These are phyloP conservation scores for Trifolium repens DNA, from an alignment of 306 rosid species.

Conservation along the genomic window DNA sequence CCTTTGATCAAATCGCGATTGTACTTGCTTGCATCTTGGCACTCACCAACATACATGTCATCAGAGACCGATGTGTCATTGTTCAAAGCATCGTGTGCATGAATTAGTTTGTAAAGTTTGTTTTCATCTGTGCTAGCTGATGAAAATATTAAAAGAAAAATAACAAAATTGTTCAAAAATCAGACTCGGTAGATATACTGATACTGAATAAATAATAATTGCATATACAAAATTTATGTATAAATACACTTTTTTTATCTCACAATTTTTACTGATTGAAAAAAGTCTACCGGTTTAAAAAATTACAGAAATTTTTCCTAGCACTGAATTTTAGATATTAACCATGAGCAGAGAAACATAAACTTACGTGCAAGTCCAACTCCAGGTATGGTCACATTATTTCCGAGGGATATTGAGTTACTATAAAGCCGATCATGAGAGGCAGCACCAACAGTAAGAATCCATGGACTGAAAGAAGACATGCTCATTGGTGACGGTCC, in stretches of 20 bases:
- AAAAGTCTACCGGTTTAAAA: too few species aligned
- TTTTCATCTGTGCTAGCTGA: conserved; percentile 74
- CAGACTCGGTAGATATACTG: too few species aligned
- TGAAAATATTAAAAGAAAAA: conserved; percentile 30
- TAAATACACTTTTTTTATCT: too few species aligned
- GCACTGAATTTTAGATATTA: not conserved
- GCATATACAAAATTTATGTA: too few species aligned
- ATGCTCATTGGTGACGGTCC: conserved; percentile 96
- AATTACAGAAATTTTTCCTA: too few species aligned
- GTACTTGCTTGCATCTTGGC: conserved; percentile 81
- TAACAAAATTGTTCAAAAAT: not conserved
- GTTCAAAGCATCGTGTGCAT: conserved; percentile 78
- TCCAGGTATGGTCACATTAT: conserved; percentile 76
- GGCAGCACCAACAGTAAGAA: conserved; percentile 85
- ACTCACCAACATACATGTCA: conserved; percentile 87
- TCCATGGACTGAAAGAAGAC: conserved; percentile 99
- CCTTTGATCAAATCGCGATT: conserved; percentile 63
- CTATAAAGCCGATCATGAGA: conserved; percentile 84
- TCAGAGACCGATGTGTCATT: conserved; percentile 52
- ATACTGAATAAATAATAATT: too few species aligned
- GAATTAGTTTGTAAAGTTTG: conserved; percentile 62
- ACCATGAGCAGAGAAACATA: conserved; percentile 30
- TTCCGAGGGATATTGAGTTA: conserved; percentile 88
- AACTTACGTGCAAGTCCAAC: conserved; percentile 92
- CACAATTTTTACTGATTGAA: too few species aligned